Evolutionary conservation across 2,329 filamentous ascomycete species (phyloP).

Genomic region (Immersiporthe knoxdaviesiana): DNA sequence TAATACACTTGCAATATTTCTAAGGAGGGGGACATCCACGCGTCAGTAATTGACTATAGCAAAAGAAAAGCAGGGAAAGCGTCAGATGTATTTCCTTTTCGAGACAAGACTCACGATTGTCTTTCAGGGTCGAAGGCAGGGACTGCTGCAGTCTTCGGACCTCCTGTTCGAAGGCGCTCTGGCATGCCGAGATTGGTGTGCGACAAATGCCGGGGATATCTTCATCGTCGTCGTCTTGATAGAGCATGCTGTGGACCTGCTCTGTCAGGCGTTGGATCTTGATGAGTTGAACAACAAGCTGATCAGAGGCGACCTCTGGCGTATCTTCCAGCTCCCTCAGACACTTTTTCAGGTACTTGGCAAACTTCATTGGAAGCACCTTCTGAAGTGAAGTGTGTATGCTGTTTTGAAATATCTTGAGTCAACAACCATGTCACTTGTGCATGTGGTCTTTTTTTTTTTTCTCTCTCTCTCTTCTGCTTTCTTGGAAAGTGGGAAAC

Average conservation of each 20-base stretch:
- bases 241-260: conserved; percentile 49
- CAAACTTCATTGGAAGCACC: conserved; percentile 55
- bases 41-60: not conserved
- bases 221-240: conserved; percentile 39
- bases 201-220: conserved; percentile 42
- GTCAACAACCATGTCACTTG: not conserved
- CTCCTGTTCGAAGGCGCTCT: conserved; percentile 51
- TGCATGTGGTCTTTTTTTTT: not conserved
- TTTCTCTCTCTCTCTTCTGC: no score
- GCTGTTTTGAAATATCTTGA: conserved; percentile 38
- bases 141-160: conserved; percentile 46
- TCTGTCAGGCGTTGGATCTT: conserved; percentile 55
- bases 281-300: conserved; percentile 50
- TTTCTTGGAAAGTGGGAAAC: conserved; percentile 30
- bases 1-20: conserved; percentile 46
- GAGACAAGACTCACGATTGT: conserved; percentile 42
- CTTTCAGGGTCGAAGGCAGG: conserved; percentile 41
- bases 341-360: conserved; percentile 56
- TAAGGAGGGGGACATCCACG: conserved; percentile 29
- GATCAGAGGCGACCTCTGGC: conserved; percentile 52
- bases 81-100: not conserved
- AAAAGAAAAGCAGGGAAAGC: not conserved
- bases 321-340: conserved; percentile 48
- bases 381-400: conserved; percentile 47
- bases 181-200: conserved; percentile 49